A percentile compares a stretch with the other conserved stretches of the same genome.
These are phyloP conservation scores for Linnemannia hyalina DNA, from an alignment of 192 early-diverging fungal genomes.

Conservation along the genomic window DNA sequence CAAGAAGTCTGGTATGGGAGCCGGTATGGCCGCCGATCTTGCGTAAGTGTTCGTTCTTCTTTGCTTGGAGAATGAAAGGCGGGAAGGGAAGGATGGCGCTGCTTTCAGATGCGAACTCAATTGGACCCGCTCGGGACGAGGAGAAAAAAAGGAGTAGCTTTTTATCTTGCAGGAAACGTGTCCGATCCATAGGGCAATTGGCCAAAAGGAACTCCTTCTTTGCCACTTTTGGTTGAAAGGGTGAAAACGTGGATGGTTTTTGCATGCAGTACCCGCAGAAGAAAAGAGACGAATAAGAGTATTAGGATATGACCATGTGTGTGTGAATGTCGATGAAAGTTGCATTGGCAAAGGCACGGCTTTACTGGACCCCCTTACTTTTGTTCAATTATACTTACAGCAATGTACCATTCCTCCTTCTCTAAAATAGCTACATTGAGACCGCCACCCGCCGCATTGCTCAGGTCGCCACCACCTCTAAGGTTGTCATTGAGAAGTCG, in stretches of 20 bases:
- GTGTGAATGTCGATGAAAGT: neutral
- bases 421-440: constrained; percentile 76
- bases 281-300: neutral
- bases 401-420: constrained; percentile 12
- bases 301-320: neutral
- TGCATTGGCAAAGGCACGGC: neutral
- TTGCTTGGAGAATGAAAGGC: neutral
- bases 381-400: neutral
- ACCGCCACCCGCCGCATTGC: constrained; percentile 88
- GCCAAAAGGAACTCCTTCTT: constrained; percentile 12
- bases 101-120: neutral
- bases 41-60: constrained; percentile 66
- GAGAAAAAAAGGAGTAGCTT: neutral
- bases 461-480: constrained; percentile 78
- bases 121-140: neutral
- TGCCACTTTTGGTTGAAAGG: constrained; percentile 2
- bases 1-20: constrained; percentile 82
- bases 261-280: neutral
- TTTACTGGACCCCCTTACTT: neutral
- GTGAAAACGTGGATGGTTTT: neutral
- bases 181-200: constrained; percentile 15
- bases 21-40: constrained; percentile 88
- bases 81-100: neutral
- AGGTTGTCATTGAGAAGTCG: constrained; percentile 95
- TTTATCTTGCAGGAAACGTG: constrained; percentile 1